Evolutionary conservation across 345 rosid species (phyloP), one percentile per base, ranked within the genome.

Genomic region (Brassica cretica): DNA sequence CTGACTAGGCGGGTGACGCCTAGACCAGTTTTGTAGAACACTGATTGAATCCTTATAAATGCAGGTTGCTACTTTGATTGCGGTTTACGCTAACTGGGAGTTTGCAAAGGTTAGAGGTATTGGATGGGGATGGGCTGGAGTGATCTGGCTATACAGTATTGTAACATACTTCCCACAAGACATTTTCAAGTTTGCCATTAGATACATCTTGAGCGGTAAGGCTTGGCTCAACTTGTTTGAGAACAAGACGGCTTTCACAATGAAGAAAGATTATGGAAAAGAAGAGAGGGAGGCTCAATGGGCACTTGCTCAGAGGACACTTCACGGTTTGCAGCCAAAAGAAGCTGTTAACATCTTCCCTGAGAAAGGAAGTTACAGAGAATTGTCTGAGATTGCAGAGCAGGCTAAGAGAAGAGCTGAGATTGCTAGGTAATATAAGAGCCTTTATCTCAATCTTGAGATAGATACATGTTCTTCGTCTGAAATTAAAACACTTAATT

Each of bases 101-200:
- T 94, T 94, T 33, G 98, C 98, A 55, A 86, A 78, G 76, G 83
- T 94, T 27, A 69, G 83, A 71, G 98, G 98, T 56, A 76, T 83
- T 5, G 98, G 98, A 11, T 92, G 98, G 97, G 97, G 97, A 84
- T 94, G 98, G 98, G 98, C 98, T 0, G 98, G 96, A 27, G 86
- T 88, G 51, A 88, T 94, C 64, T 94, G 98, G 98, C 82, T 94
- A 46, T 92, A 83, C 83, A 92, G 96, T 72, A 12, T 91, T 41
- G 77, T 94, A 24, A 83, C 85, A 82, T 94, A 91, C 55, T 3
- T 92, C 66, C 98, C 98, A 9, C 89, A 87, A 0, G 98, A 94
- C 72, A 0, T 91, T 19, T 58, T 94, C 77, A 94, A 94, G 83
- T 94, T 94, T 44, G 85, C 87, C 56, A 91, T 86, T 70, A 89